Percentiles rank a stretch among this genome's conserved stretches.
phyloP scores from a whole-genome alignment of 2,329 filamentous ascomycete species.

The Keithomyces neogunnii region DNA sequence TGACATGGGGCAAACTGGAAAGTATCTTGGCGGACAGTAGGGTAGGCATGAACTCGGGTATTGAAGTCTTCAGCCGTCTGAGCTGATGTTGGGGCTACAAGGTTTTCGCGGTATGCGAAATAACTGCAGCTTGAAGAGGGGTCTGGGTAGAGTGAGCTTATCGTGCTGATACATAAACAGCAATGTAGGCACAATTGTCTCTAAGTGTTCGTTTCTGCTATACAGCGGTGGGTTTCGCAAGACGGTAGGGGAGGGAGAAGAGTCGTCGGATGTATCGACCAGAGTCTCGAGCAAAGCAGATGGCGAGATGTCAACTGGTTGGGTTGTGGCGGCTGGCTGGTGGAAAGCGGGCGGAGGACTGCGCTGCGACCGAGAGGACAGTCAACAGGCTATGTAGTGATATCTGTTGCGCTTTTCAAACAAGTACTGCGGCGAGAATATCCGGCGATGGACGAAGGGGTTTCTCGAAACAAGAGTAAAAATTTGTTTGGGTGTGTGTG shows the following conservation, averaged over 20 bases:
- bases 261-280: not conserved
- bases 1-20: conserved; percentile 47
- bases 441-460: conserved; percentile 1
- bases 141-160: conserved; percentile 82
- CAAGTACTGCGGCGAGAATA: not conserved
- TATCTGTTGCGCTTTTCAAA: not conserved
- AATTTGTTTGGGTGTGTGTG: conserved; percentile 4
- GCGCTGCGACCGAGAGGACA: conserved; percentile 12
- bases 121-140: conserved; percentile 93
- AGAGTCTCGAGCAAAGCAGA: not conserved
- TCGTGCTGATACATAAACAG: conserved; percentile 99
- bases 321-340: not conserved
- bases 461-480: conserved; percentile 5
- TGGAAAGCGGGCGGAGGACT: not conserved
- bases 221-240: not conserved
- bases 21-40: conserved; percentile 37
- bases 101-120: conserved; percentile 94
- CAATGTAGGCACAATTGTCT: conserved; percentile 24
- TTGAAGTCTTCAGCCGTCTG: conserved; percentile 71
- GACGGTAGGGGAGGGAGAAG: not conserved
- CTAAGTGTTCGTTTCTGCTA: conserved; percentile 19
- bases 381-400: conserved; percentile 6
- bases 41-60: conserved; percentile 49
- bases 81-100: conserved; percentile 81
- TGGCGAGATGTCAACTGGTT: not conserved